These are phyloP conservation scores for Syzygium jambos DNA, from an alignment of 345 rosid genomes.

Conservation along the genomic window DNA sequence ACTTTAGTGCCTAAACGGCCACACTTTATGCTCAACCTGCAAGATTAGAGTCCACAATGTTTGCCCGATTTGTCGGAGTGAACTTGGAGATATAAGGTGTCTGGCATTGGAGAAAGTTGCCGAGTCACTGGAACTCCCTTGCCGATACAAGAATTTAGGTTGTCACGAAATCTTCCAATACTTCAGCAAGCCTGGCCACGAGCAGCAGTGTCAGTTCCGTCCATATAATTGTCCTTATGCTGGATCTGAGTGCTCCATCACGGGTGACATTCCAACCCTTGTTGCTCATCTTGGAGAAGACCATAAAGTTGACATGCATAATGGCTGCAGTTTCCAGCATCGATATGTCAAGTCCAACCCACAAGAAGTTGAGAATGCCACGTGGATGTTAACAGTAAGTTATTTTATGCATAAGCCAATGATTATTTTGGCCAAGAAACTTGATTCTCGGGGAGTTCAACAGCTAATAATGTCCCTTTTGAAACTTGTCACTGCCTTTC, in stretches of 20 bases:
- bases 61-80: slow-evolving; percentile 47
- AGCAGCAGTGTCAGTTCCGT: slow-evolving; percentile 41
- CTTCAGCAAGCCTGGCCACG: slow-evolving; percentile 55
- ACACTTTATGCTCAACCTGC: slow-evolving; percentile 49
- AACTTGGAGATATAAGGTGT: slow-evolving; percentile 63
- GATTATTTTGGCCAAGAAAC: neutral
- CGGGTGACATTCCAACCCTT: slow-evolving; percentile 55
- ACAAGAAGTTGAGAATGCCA: slow-evolving; percentile 71
- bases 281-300: slow-evolving; percentile 69
- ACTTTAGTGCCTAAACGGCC: slow-evolving; percentile 55
- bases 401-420: neutral
- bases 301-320: slow-evolving; percentile 77
- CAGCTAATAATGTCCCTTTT: neutral
- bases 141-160: slow-evolving; percentile 47
- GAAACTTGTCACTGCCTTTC: neutral
- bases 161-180: slow-evolving; percentile 55
- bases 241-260: slow-evolving; percentile 59
- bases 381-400: slow-evolving; percentile 74
- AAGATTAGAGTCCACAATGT: slow-evolving; percentile 51
- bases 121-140: slow-evolving; percentile 52
- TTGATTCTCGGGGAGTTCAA: neutral
- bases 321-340: slow-evolving; percentile 76
- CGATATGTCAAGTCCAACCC: slow-evolving; percentile 81
- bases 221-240: slow-evolving; percentile 75
- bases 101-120: slow-evolving; percentile 63